phyloP scores from a whole-genome alignment of 164 flowering plant species.

The Brasenia schreberi region DNA sequence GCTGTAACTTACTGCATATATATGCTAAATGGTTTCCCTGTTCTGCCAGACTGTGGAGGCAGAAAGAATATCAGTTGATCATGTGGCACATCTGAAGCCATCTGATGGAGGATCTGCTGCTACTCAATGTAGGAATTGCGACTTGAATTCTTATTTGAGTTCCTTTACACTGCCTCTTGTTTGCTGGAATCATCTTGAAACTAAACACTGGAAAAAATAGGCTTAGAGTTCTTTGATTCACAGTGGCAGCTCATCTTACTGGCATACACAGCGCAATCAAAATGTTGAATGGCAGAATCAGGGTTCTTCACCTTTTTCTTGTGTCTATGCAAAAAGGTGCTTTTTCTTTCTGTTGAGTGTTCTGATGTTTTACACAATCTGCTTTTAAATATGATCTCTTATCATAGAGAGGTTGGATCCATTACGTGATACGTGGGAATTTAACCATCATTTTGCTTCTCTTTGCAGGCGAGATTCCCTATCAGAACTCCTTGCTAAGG shows the following conservation, averaged over 20 bases:
- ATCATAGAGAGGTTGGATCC: too few relatives aligned
- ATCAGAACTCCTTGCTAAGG: conserved; percentile 70
- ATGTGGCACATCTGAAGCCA: conserved; percentile 97
- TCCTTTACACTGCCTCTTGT: not conserved
- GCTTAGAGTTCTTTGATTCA: conserved; percentile 7
- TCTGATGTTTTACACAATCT: too few relatives aligned
- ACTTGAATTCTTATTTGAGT: not conserved
- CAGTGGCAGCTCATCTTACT: conserved; percentile 99
- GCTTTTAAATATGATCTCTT: too few relatives aligned
- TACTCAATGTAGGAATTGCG: conserved; percentile 53
- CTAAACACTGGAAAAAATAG: not conserved
- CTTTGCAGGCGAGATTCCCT: conserved; percentile 68
- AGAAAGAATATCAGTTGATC: conserved; percentile 94
- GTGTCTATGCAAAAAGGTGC: conserved; percentile 84
- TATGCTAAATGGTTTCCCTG: conserved; percentile 4
- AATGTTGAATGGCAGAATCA: conserved; percentile 88
- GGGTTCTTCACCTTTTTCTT: conserved; percentile 79
- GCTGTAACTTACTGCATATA: not conserved
- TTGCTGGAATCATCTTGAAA: not conserved
- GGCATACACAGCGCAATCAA: conserved; percentile 95
- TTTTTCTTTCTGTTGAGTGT: not conserved
- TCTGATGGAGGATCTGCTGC: conserved; percentile 99
- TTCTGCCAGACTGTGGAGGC: conserved; percentile 83
- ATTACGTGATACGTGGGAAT: too few relatives aligned
- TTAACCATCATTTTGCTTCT: not conserved